Evolutionary conservation across 176 grass and related monocot species (phyloP), one percentile per base, ranked within the genome.

Genomic region (Aegilops longissima): DNA sequence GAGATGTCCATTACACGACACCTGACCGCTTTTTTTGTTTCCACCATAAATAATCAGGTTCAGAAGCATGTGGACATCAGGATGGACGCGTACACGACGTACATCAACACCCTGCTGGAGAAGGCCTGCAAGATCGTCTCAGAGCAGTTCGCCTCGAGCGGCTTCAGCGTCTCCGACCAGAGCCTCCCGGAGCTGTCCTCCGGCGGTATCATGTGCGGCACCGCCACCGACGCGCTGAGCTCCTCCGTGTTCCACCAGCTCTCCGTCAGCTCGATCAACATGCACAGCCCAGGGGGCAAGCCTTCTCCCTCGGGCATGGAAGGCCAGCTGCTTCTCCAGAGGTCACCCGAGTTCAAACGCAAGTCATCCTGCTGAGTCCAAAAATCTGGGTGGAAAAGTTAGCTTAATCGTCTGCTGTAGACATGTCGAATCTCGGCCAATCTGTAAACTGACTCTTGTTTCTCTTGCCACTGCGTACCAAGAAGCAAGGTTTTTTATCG

Each of bases 21-120:
- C 16, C 16, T 38, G 33, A 85, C 72, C 69, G 8, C 2, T 18
- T 21, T 86, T 86, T 52, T 58, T 54, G 8, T 77, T 35, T 64
- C 29, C 38, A 35, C 38, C 35, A 40, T 87, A 14, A 71, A 49
- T 87, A 3, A 71, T 25, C 88, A 96, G 97, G 92, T 97, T 76
- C 94, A 99, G 83, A 99, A 97, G 81, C 97, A 94, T 73, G 92
- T 99, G 24, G 94, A 99, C 73, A 96, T 99, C 73, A 80, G 97
- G 91, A 97, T 91, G 82, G 94, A 96, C 70, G 94, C 94, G 13
- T 92, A 94, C 59, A 89, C 93, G 12, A 99, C 94, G 56, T 99
- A 99, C 89, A 94, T 99, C 9, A 89, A 99, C 61, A 86, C 94
- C 12, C 85, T 99, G 40, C 87, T 99, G 54, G 97, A 91, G 66